Percentiles rank a stretch among this genome's conserved stretches.
Evolutionary conservation across 495 filamentous ascomycete species (phyloP).

Genomic region (Trichocladium antarcticum): DNA sequence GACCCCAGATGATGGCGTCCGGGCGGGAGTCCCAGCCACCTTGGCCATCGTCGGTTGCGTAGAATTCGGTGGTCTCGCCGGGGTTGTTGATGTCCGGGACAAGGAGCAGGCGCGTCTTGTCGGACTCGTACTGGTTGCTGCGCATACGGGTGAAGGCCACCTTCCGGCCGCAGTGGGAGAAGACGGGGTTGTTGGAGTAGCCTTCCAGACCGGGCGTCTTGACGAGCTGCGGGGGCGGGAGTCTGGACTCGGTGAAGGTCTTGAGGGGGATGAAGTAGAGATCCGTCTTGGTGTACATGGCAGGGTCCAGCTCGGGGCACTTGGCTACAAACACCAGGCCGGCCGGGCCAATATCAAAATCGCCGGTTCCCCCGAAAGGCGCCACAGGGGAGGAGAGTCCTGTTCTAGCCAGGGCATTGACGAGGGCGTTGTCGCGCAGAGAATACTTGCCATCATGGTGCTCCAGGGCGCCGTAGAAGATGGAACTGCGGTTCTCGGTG

Average conservation of each 20-base stretch:
- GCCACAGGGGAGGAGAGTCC: conserved; percentile 50
- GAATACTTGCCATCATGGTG: conserved; percentile 33
- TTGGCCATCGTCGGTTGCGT: conserved; percentile 48
- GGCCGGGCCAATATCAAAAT: conserved; percentile 45
- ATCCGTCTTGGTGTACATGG: conserved; percentile 70
- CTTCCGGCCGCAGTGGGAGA: conserved; percentile 60
- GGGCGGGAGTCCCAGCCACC: conserved; percentile 61
- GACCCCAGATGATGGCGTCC: conserved; percentile 51
- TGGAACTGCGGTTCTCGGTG: conserved; percentile 54
- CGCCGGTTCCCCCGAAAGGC: conserved; percentile 43
- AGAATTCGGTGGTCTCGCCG: conserved; percentile 52
- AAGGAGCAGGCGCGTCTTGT: conserved; percentile 70
- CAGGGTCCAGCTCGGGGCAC: conserved; percentile 66
- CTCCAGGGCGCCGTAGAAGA: conserved; percentile 61
- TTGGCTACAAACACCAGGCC: conserved; percentile 76
- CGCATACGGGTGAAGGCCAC: conserved; percentile 76
- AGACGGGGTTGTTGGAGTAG: conserved; percentile 62
- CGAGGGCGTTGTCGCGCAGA: conserved; percentile 33
- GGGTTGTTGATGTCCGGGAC: conserved; percentile 47
- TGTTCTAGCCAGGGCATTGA: conserved; percentile 49
- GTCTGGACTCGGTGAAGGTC: conserved; percentile 43
- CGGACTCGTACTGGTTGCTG: conserved; percentile 75
- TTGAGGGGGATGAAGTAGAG: conserved; percentile 60
- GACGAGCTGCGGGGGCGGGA: conserved; percentile 35
- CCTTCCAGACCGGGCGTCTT: conserved; percentile 48